A percentile compares a stretch with the other conserved stretches of the same genome.
Conservation (phyloP, 1,284 basidiomycete species). For the Pseudozyma flocculosa region DNA sequence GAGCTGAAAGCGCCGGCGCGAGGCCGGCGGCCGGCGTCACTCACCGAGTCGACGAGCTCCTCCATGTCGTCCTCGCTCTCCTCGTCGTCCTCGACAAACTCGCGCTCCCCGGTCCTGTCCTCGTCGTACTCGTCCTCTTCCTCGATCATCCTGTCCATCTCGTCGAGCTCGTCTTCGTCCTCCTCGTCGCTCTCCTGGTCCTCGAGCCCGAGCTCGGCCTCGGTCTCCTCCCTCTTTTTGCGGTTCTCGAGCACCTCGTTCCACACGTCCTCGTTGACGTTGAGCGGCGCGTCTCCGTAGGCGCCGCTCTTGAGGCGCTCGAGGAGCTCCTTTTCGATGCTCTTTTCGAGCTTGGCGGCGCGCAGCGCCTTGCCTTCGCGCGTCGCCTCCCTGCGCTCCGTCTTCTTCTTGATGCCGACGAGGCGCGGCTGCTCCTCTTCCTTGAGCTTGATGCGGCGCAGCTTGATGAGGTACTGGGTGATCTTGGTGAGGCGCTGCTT, state of each 20-base stretch:
- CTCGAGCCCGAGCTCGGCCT: conserved; percentile 23
- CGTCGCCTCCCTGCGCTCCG: conserved; percentile 87
- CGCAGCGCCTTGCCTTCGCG: conserved; percentile 94
- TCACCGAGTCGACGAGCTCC: conserved; percentile 26
- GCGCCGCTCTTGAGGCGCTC: conserved; percentile 93
- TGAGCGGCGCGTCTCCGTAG: conserved; percentile 94
- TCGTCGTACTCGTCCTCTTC: conserved; percentile 49
- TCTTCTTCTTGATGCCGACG: conserved; percentile 94
- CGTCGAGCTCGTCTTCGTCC: conserved; percentile 50
- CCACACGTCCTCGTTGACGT: conserved; percentile 98
- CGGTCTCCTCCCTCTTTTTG: conserved; percentile 17
- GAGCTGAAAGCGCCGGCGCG: background rate
- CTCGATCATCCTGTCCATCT: conserved; percentile 45
- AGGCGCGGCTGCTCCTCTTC: conserved; percentile 78
- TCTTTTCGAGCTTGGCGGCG: conserved; percentile 77
- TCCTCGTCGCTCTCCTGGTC: conserved; percentile 54
- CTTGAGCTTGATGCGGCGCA: conserved; percentile 83
- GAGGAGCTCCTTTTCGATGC: conserved; percentile 93
- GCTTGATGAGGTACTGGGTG: conserved; percentile 98
- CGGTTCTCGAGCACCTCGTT: conserved; percentile 61
- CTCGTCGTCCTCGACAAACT: conserved; percentile 46
- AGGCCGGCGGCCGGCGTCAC: background rate
- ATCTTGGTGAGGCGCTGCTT: conserved; percentile 99
- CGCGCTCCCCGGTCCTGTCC: conserved; percentile 11
- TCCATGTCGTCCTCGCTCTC: conserved; percentile 34